phyloP scores from a whole-genome alignment of 306 rosid genomes.

The Urtica urens region DNA sequence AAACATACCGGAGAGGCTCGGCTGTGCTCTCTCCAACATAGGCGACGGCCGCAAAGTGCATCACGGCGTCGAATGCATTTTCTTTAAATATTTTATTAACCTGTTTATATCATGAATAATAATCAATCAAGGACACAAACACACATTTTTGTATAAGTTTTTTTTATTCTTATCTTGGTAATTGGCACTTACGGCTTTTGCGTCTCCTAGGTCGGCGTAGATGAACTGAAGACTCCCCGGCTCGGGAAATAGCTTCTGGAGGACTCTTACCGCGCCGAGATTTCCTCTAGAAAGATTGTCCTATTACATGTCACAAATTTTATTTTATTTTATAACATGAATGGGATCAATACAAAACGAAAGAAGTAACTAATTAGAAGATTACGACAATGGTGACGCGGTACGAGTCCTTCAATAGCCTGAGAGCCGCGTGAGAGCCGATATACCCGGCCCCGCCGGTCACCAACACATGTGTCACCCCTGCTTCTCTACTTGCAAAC shows the following conservation, averaged over 20 bases:
- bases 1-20: slow-evolving; percentile 59
- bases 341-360: neutral
- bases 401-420: slow-evolving; percentile 62
- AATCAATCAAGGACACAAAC: slow-evolving; percentile 38
- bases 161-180: neutral
- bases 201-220: slow-evolving; percentile 84
- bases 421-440: slow-evolving; percentile 84
- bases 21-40: slow-evolving; percentile 96
- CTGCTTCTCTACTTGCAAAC: slow-evolving; percentile 53
- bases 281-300: slow-evolving; percentile 91
- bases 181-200: slow-evolving; percentile 59
- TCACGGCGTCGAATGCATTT: slow-evolving; percentile 91
- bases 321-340: no score
- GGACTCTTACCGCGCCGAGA: slow-evolving; percentile 70
- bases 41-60: slow-evolving; percentile 99
- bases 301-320: slow-evolving; percentile 18
- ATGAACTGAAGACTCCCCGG: slow-evolving; percentile 87
- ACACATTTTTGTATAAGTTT: neutral
- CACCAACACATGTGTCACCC: slow-evolving; percentile 74
- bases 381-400: slow-evolving; percentile 89
- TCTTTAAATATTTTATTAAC: slow-evolving; percentile 73
- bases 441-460: slow-evolving; percentile 98
- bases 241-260: slow-evolving; percentile 60
- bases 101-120: no score
- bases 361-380: neutral